Base-by-base conservation (phyloP, 768 basidiomycete species). In the Ramaria rubella region DNA sequence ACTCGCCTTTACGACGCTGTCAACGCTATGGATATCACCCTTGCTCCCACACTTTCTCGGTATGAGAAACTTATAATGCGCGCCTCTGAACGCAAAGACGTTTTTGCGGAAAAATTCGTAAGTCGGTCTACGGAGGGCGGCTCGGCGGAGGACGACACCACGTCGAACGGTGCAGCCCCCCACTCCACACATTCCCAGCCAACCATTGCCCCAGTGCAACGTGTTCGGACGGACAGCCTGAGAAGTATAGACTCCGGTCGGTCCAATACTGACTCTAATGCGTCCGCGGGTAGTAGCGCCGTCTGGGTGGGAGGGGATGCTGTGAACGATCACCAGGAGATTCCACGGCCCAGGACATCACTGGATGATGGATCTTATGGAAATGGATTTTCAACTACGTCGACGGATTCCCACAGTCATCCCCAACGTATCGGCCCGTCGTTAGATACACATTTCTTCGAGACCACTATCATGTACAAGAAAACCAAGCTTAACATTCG, bases 401-500 rank as follows among this genome's bases (percentile, higher is more conserved):
- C 55, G 15, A 33, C 42, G 19, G 55, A 56, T 38, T 56, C 55
- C 9, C 55, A 56, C 19, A 33, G 6, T 17, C n/a, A 34, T 23
- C 43, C 33, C 5, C 48, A 50, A 33, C 40, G 56, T 33, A 27
- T 57, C 75, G 82, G 49, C 71, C 77, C 57, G 75, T 77, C 61
- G 75, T 77, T 48, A 91, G 95, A 99, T 76, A 97, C 94, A 34
- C 94, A 97, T 67, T 95, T 90, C 67, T 97, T 83, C 71, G 86
- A 94, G 65, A 90, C 94, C 1, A 78, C 80, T 11, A 87, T 95
- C 55, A 81, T 77, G 14, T 95, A 94, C 71, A 87, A 86, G 68
- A 85, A 85, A 55, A 85, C 93, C 60, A 81, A 81, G 27, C 70
- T 97, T 29, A 94, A 94, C 14, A 92, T 98, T 66, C 87, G 91